phyloP scores from a whole-genome alignment of 2,329 filamentous ascomycete species.

The Hypoxylon sp. region DNA sequence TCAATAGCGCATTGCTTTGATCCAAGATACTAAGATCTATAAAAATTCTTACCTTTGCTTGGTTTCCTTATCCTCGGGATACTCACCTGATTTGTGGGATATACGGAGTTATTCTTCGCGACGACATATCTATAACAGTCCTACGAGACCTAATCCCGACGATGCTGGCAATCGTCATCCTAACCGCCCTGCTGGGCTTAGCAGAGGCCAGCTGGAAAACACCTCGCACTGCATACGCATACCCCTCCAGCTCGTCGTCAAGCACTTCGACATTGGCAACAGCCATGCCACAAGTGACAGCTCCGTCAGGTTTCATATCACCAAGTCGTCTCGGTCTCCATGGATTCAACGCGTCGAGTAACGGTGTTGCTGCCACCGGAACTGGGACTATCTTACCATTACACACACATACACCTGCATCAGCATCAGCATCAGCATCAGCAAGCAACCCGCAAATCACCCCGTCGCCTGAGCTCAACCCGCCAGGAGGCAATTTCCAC shows the following conservation, averaged over 20 bases:
- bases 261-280: background rate
- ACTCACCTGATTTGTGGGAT: background rate
- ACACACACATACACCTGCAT: background rate
- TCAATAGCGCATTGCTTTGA: constrained; percentile 12
- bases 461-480: constrained; percentile 28
- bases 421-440: constrained; percentile 2
- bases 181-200: constrained; percentile 22
- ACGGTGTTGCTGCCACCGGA: background rate
- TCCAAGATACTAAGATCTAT: constrained; percentile 4
- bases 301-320: background rate
- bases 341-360: background rate
- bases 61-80: background rate
- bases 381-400: constrained; percentile 5
- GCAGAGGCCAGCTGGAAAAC: constrained; percentile 30
- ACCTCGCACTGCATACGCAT: constrained; percentile 29
- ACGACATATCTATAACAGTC: background rate
- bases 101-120: no score
- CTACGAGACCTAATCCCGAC: background rate
- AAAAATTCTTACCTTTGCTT: background rate
- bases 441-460: constrained; percentile 28
- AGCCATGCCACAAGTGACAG: constrained; percentile 3
- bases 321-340: background rate
- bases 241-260: constrained; percentile 1
- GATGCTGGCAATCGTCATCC: constrained; percentile 22
- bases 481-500: constrained; percentile 35